These are phyloP conservation scores for Citrus reticulata DNA, from an alignment of 345 rosid genomes.

Conservation along the genomic window DNA sequence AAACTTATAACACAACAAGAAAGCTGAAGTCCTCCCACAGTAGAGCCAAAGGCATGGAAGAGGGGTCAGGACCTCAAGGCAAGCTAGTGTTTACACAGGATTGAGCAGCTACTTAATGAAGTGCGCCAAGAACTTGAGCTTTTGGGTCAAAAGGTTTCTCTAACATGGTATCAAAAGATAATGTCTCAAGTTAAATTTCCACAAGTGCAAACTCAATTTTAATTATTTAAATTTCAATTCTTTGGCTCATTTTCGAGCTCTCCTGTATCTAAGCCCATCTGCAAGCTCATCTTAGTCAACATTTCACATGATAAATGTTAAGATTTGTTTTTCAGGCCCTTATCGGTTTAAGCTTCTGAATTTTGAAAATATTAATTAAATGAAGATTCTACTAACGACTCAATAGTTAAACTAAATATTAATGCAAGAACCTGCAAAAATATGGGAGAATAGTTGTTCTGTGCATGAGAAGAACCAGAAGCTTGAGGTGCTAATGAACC, in stretches of 20 bases:
- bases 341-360: neutral
- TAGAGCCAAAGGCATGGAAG: neutral
- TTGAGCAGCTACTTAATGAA: neutral
- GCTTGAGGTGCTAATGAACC: conserved; percentile 59
- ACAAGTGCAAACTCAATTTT: neutral
- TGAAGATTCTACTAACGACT: neutral
- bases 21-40: neutral
- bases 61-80: neutral
- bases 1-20: neutral
- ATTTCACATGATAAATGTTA: neutral
- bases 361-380: neutral
- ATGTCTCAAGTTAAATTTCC: neutral
- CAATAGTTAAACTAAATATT: neutral
- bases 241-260: neutral
- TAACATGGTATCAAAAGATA: neutral
- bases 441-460: conserved; percentile 85
- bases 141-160: neutral
- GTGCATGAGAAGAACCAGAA: conserved; percentile 73
- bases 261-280: neutral
- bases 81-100: neutral
- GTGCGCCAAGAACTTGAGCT: neutral
- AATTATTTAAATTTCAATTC: too few relatives aligned
- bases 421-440: conserved; percentile 70
- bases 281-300: neutral
- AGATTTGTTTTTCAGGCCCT: neutral